Evolutionary conservation across 2,329 filamentous ascomycete species (phyloP), one percentile per base, ranked within the genome.

Genomic region (Penicillium glabrum): DNA sequence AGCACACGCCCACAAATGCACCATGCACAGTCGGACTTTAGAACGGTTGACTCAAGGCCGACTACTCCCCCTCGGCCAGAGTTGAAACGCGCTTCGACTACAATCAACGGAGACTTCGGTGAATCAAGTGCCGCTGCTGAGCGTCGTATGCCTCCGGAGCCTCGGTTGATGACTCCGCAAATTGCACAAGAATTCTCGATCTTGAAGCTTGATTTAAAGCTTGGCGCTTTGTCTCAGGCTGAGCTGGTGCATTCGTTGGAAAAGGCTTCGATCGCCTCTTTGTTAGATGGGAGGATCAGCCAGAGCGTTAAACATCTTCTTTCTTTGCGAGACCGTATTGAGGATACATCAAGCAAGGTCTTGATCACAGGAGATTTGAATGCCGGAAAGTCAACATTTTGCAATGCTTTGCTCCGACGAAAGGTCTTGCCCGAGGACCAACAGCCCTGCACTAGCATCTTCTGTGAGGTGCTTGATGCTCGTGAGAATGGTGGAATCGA

Each of bases 381-480:
- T 70, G 93, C 95, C 9, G 95, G 95, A 70, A 99, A 99, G 72
- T 99, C 95, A 4, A 99, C 95, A 1, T 99, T 99, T 68, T 99
- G 95, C 79, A 99, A 99, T 75, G 95, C 95, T n/a, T 80, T 99
- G 2, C 78, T 99, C 41, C 88, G 95, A 59, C 86, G 93, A 60
- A 98, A 98, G 75, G 85, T 99, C 27, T 78, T 99, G 4, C 95
- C 95, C 0, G 95, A 98, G 75, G 95, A 99, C 67, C 93, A 99
- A 74, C 95, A 98, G 71, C 95, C 95, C 1, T 99, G 95, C 75
- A 99, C 95, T 2, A 95, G 91, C 75, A 96, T 99, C 56, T 99
- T 99, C 77, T 99, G 95, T 72, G 95, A 99, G 72, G 95, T 99
- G 2, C 77, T 99, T 56, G 93, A 99, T 75, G 89, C 90, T 5